Evolutionary conservation across 257 asterid genomes (phyloP), one percentile per base, ranked within the genome.

Genomic region (Fraxinus cuspidata): DNA sequence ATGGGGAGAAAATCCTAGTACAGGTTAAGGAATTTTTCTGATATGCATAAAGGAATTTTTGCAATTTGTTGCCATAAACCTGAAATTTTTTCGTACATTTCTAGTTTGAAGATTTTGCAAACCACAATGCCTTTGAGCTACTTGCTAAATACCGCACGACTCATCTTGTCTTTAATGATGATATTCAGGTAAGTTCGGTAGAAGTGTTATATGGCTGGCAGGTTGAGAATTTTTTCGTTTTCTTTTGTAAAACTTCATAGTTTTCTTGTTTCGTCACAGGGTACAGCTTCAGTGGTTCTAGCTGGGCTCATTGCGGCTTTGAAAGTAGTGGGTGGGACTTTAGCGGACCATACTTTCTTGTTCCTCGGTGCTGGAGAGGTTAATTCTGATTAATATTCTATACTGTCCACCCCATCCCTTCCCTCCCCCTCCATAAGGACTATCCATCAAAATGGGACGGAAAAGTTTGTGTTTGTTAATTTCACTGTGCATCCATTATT

Each of bases 321-420:
- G 76, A 92, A 81, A 82, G 25, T 89, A 80, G 44, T 92, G 7
- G 94, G 97, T 56, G 95, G 96, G 79, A 83, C 89, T 38, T 85
- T 94, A 82, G 84, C 89, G 16, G 97, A 94, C 83, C 97, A 94
- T 35, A 94, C 92, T 56, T 94, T 92, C 96, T 86, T 94, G 79
- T 94, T 94, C 90, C 83, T 92, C 76, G 98, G 98, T 27, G 98
- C 98, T 38, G 98, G 98, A 83, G 98, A 92, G 98, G 98, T 94
- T 78, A 74, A 60, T 51, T 51, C n/a, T 51, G 21, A 51, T 51
- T 51, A 18, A 51, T 51, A 51, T 51, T 51, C 63, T 51, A 42
- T 3, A 11, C 51, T 42, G 16, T 42, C 18, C 18, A 42, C 51
- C 18, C 51, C 5, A 2, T 12, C 18, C 51, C 51, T 42, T 40